A percentile compares a stretch with the other conserved stretches of the same genome.
Conservation (phyloP, 345 rosid genomes). For the Microcos paniculata region DNA sequence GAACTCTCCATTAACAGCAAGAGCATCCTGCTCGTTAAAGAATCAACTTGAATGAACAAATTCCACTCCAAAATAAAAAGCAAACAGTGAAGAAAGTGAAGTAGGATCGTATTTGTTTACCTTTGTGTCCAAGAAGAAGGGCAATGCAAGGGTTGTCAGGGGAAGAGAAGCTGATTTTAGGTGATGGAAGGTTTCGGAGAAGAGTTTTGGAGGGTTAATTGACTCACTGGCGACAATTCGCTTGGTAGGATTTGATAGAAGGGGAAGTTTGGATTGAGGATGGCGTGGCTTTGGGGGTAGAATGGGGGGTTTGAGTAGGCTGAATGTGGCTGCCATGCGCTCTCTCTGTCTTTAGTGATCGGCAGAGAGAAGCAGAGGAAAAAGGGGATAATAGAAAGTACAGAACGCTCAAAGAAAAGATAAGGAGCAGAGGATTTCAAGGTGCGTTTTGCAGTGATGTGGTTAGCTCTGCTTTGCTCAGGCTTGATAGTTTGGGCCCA, state of each 20-base stretch:
- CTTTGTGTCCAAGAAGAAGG: conserved; percentile 62
- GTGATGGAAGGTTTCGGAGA: conserved; percentile 26
- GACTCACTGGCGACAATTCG: conserved; percentile 11
- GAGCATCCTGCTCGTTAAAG: conserved; percentile 56
- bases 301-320: conserved; percentile 46
- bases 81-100: neutral
- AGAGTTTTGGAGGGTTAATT: conserved; percentile 21
- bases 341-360: neutral
- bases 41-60: neutral
- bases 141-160: conserved; percentile 53
- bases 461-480: neutral
- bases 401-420: neutral
- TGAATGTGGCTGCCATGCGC: conserved; percentile 73
- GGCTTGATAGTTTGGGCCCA: neutral
- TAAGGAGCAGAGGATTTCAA: conserved; percentile 7
- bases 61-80: neutral
- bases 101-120: conserved; percentile 23
- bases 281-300: conserved; percentile 27
- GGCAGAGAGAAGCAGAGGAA: neutral
- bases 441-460: neutral
- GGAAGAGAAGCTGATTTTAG: conserved; percentile 57
- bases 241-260: conserved; percentile 19
- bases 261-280: conserved; percentile 13
- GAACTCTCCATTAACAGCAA: conserved; percentile 72
- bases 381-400: neutral